Evolutionary conservation across 1,284 basidiomycete species (phyloP), one percentile per base, ranked within the genome.

Genomic region (Grifola frondosa): DNA sequence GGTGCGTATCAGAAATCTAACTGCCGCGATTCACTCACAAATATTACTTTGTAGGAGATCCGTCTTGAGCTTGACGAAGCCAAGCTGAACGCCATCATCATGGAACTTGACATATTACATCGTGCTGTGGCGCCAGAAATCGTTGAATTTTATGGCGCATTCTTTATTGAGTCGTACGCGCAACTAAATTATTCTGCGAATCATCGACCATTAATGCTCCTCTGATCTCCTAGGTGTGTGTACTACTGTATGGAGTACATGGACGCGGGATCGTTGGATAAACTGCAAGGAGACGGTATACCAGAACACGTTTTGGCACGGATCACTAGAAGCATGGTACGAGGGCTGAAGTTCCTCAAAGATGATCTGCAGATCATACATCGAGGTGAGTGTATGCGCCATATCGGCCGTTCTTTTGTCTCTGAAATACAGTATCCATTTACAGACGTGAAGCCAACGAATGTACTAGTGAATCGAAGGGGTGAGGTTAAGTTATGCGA

Each of bases 231-330:
- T n/a, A 64, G 62, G 24, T 64, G 62, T 37, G 63, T 99, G 26
- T 98, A 98, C 69, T 98, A 97, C 68, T 98, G 96, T 70, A 98
- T 99, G 94, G 96, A 99, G 72, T 93, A 88, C 68, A 98, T 99
- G 96, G 94, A 99, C 61, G 93, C 91, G 3, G 93, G 95, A 13
- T 90, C 85, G 44, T 75, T 99, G 36, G 96, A 98, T 65, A 93
- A 91, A 51, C 77, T 98, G 1, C 82, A 81, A 28, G 75, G 74
- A 5, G 67, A 69, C 28, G 80, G 82, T 31, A 82, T 93, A 12
- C 91, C 91, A 2, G 93, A 97, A 65, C 73, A 80, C 32, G 91
- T 95, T 2, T 73, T 99, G n/a, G 84, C 85, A 6, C 75, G 89
- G 30, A 91, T 98, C 48, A 87, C 92, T 0, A 74, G 75, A 10